phyloP scores from a whole-genome alignment of 108 stramenopile species.

The Mayamaea pseudoterrestris region DNA sequence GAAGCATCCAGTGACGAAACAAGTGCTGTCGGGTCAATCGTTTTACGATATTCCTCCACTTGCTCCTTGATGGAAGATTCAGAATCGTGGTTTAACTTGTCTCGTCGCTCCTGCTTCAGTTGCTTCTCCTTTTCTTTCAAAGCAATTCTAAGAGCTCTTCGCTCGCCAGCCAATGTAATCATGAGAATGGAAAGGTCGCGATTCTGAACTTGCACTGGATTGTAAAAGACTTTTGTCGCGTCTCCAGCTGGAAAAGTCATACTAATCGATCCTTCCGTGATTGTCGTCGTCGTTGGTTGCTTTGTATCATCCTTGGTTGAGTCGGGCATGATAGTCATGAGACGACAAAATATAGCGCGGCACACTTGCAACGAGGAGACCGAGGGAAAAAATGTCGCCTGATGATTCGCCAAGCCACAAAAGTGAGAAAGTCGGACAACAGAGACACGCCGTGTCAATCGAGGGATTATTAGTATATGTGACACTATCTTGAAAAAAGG shows the following conservation, averaged over 20 bases:
- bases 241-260: conserved; percentile 61
- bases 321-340: too few relatives aligned
- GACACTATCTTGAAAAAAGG: too few relatives aligned
- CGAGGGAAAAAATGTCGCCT: too few relatives aligned
- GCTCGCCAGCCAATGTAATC: conserved; percentile 76
- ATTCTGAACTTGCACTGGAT: conserved; percentile 97
- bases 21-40: too few relatives aligned
- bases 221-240: conserved; percentile 92
- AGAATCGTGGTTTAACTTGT: conserved; percentile 10
- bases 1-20: too few relatives aligned
- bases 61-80: conserved; percentile 3
- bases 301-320: conserved; percentile 1
- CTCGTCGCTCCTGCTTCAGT: conserved; percentile 18
- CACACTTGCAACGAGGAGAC: too few relatives aligned
- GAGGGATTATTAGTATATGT: too few relatives aligned
- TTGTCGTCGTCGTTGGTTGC: conserved; percentile 16
- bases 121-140: conserved; percentile 38
- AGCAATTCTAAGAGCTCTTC: conserved; percentile 49
- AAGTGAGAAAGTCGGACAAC: too few relatives aligned
- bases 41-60: not conserved
- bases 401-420: too few relatives aligned
- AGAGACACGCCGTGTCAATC: too few relatives aligned
- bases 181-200: conserved; percentile 88
- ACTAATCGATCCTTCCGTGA: conserved; percentile 48
- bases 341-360: too few relatives aligned